Evolutionary conservation across 305 asterid species (phyloP).

Genomic region (Caryopteris hybrid): DNA sequence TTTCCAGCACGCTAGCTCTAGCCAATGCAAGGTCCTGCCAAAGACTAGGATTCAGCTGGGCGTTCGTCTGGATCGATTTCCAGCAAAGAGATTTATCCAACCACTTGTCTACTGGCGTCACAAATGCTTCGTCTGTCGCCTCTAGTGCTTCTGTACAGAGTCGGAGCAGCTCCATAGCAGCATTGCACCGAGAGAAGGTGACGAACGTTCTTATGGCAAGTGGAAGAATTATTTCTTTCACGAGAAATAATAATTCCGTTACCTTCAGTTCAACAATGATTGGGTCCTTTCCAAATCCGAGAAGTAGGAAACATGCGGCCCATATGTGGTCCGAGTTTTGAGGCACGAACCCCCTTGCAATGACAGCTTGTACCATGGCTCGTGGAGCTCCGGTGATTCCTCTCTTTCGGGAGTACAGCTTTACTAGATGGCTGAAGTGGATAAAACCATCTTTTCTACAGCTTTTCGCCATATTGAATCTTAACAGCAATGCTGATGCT

Average conservation of each 20-base stretch:
- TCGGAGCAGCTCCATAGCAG: slow-evolving; percentile 84
- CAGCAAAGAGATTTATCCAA: slow-evolving; percentile 83
- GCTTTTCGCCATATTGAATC: slow-evolving; percentile 70
- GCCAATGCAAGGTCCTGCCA: slow-evolving; percentile 95
- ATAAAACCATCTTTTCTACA: slow-evolving; percentile 59
- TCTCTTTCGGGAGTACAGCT: slow-evolving; percentile 70
- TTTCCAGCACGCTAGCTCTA: slow-evolving; percentile 76
- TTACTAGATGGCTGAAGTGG: slow-evolving; percentile 63
- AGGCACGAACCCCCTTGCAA: slow-evolving; percentile 38
- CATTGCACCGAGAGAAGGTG: slow-evolving; percentile 72
- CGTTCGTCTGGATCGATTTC: slow-evolving; percentile 74
- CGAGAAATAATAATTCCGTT: slow-evolving; percentile 57
- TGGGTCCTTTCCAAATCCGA: slow-evolving; percentile 84
- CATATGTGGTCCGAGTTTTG: slow-evolving; percentile 75
- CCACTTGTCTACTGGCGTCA: slow-evolving; percentile 92
- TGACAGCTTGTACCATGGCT: slow-evolving; percentile 68
- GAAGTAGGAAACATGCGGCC: slow-evolving; percentile 86
- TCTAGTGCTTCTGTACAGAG: slow-evolving; percentile 89
- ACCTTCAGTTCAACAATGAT: slow-evolving; percentile 72
- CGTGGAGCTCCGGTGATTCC: slow-evolving; percentile 63
- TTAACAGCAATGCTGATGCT: slow-evolving; percentile 62
- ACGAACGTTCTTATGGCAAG: slow-evolving; percentile 73
- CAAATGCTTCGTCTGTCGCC: slow-evolving; percentile 82
- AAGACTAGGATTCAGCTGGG: slow-evolving; percentile 83
- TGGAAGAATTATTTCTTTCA: slow-evolving; percentile 73